phyloP scores from a whole-genome alignment of 139 green algal species.

The Nannochloris sp. region DNA sequence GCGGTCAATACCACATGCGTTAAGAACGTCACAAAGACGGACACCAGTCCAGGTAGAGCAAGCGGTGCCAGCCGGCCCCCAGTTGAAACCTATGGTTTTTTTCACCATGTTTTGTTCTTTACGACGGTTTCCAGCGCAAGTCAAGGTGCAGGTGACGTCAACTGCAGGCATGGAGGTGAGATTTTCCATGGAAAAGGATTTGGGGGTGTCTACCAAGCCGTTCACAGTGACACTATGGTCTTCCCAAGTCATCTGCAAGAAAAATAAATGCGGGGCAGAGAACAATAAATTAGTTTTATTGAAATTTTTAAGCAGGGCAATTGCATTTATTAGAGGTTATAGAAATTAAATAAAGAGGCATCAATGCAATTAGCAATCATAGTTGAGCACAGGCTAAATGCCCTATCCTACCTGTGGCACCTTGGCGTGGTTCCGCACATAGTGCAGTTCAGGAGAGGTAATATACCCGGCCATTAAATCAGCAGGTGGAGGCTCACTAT shows the following conservation, averaged over 20 bases:
- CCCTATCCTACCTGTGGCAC: constrained; percentile 51
- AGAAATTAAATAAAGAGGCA: too few species aligned
- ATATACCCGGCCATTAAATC: constrained; percentile 70
- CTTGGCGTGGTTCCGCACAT: constrained; percentile 85
- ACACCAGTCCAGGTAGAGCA: constrained; percentile 89
- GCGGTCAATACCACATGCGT: constrained; percentile 41
- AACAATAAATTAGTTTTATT: not conserved
- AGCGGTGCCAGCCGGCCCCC: constrained; percentile 66
- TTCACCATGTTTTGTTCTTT: constrained; percentile 99
- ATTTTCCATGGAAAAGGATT: constrained; percentile 84
- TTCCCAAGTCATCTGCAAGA: constrained; percentile 27
- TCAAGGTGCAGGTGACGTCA: constrained; percentile 72
- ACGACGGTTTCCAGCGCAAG: constrained; percentile 88
- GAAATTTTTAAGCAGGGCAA: not conserved
- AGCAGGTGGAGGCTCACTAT: constrained; percentile 83
- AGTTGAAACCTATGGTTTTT: constrained; percentile 94
- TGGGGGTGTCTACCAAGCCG: constrained; percentile 67
- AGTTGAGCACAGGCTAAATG: too few species aligned
- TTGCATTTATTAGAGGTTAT: too few species aligned
- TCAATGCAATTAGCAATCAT: too few species aligned
- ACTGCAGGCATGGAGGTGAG: constrained; percentile 50
- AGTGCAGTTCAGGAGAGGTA: constrained; percentile 78
- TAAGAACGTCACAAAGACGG: constrained; percentile 76
- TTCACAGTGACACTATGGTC: constrained; percentile 58
- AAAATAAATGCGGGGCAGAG: not conserved